These are phyloP conservation scores for Astrephomene gubernaculifera DNA, from an alignment of 139 green algal species.

Conservation along the genomic window DNA sequence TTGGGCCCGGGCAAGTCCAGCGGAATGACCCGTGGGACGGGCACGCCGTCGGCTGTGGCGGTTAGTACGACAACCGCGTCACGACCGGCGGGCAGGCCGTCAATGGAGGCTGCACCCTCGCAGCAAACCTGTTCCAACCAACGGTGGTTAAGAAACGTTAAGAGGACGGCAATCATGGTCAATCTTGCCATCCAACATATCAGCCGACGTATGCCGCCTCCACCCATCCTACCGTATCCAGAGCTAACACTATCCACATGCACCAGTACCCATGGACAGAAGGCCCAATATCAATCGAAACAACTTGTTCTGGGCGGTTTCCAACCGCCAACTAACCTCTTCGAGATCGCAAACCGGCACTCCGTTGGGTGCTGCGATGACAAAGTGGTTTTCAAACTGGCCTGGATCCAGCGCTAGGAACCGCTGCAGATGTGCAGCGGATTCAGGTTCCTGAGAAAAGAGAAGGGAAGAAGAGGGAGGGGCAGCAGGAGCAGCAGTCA, in stretches of 20 bases:
- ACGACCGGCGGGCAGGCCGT: neutral
- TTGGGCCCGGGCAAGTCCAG: neutral
- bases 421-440: conserved; percentile 24
- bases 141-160: too few species aligned
- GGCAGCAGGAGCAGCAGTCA: neutral
- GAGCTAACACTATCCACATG: too few species aligned
- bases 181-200: too few species aligned
- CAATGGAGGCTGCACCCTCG: conserved; percentile 16
- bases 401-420: conserved; percentile 13
- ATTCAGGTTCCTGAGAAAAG: conserved; percentile 12
- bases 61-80: conserved; percentile 21
- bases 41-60: conserved; percentile 9
- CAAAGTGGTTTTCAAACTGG: conserved; percentile 24
- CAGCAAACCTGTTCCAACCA: neutral
- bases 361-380: conserved; percentile 1
- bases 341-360: neutral
- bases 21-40: conserved; percentile 18
- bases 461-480: neutral
- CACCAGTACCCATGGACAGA: too few species aligned
- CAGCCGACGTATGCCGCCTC: too few species aligned
- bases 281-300: too few species aligned
- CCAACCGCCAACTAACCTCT: neutral
- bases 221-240: too few species aligned
- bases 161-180: too few species aligned
- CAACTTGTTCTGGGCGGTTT: too few species aligned